Conservation (phyloP, 2,329 filamentous ascomycete genomes). For the Diaporthe vaccinii region DNA sequence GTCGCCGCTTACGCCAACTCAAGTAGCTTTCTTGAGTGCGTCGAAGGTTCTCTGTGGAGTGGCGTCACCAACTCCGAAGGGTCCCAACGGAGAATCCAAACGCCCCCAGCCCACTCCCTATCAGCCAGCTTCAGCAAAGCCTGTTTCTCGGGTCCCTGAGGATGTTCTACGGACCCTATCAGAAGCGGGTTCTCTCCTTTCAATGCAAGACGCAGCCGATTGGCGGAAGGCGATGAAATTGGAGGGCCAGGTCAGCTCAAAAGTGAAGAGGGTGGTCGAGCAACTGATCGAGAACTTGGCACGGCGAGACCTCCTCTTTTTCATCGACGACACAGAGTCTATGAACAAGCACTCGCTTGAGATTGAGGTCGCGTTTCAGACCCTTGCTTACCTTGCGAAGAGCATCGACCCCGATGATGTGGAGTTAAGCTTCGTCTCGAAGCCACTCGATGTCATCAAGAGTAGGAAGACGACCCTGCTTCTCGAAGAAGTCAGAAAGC, state of each 20-base stretch:
- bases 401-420: not conserved
- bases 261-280: not conserved
- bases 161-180: no score
- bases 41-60: not conserved
- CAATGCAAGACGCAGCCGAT: not conserved
- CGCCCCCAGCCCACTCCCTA: not conserved
- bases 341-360: not conserved
- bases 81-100: not conserved
- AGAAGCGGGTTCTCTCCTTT: not conserved
- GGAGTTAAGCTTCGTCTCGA: not conserved
- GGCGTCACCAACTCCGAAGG: not conserved
- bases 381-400: not conserved
- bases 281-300: not conserved
- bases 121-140: not conserved
- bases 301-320: not conserved
- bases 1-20: not conserved
- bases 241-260: not conserved
- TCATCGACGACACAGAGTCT: constrained; percentile 5
- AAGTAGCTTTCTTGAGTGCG: not conserved
- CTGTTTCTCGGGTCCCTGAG: not conserved
- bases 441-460: not conserved
- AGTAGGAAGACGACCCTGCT: not conserved
- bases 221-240: not conserved
- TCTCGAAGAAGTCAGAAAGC: not conserved
- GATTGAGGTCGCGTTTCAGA: not conserved